Conservation (phyloP, 2,329 filamentous ascomycete species). For the Paecilomyces variotii region DNA sequence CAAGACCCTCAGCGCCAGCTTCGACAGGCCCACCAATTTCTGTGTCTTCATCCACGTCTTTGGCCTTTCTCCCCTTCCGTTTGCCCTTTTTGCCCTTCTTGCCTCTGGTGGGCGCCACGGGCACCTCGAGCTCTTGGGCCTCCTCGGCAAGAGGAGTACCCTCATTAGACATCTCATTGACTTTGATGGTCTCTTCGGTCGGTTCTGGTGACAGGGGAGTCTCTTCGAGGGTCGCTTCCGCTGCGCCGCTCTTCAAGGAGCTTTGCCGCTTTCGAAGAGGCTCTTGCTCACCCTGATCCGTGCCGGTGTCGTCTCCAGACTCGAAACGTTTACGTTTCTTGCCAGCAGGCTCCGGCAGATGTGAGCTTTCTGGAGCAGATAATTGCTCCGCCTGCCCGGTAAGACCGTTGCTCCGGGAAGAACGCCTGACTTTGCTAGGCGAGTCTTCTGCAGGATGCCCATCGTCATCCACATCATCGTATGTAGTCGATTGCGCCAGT, state of each 20-base stretch:
- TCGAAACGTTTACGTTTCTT: constrained; percentile 36
- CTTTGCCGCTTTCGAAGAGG: constrained; percentile 34
- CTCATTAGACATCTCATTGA: constrained; percentile 16
- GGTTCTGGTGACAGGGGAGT: constrained; percentile 26
- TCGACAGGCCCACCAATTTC: constrained; percentile 30
- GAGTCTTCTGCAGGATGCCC: constrained; percentile 35
- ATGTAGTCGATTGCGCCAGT: constrained; percentile 52
- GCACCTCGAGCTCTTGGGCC: constrained; percentile 22
- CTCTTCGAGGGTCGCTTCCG: constrained; percentile 27
- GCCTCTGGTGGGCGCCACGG: constrained; percentile 21
- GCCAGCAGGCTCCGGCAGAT: constrained; percentile 22
- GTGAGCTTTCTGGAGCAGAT: constrained; percentile 17
- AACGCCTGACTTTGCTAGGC: constrained; percentile 30
- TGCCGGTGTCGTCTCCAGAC: constrained; percentile 26
- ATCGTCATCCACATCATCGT: constrained; percentile 42
- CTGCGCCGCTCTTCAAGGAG: constrained; percentile 30
- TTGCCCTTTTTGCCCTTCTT: constrained; percentile 40
- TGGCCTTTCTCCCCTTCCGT: constrained; percentile 36
- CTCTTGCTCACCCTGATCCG: constrained; percentile 30
- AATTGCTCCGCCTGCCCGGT: constrained; percentile 13
- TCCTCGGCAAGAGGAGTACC: constrained; percentile 23
- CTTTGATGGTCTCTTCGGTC: constrained; percentile 23
- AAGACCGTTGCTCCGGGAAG: constrained; percentile 24
- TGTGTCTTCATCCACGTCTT: constrained; percentile 30
- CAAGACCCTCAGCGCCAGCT: constrained; percentile 35